phyloP scores from a whole-genome alignment of 495 filamentous ascomycete genomes.

The Aspergillus homomorphus region DNA sequence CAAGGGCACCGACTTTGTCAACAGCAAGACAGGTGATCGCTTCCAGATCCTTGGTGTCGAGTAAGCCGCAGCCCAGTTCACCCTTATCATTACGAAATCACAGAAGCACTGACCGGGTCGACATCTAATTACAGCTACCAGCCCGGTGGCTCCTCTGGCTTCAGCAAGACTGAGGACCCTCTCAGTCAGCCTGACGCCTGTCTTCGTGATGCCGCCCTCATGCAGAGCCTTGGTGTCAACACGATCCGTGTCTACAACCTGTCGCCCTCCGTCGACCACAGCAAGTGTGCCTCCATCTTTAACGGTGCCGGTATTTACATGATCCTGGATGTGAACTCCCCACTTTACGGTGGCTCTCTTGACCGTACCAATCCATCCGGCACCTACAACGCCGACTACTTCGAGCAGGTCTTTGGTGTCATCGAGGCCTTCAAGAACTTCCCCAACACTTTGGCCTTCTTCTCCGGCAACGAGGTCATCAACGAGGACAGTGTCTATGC shows the following conservation, averaged over 20 bases:
- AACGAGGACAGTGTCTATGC: slow-evolving; percentile 53
- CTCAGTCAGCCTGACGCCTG: slow-evolving; percentile 72
- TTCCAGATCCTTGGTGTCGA: slow-evolving; percentile 90
- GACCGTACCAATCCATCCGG: slow-evolving; percentile 63
- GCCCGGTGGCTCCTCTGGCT: slow-evolving; percentile 82
- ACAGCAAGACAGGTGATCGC: slow-evolving; percentile 70
- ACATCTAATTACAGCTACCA: slow-evolving; percentile 61
- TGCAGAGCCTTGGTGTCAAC: slow-evolving; percentile 85
- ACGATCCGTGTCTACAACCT: slow-evolving; percentile 94
- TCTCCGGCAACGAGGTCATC: slow-evolving; percentile 92
- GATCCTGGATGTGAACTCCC: slow-evolving; percentile 83
- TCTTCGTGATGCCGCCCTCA: slow-evolving; percentile 85
- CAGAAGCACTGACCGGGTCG: slow-evolving; percentile 20
- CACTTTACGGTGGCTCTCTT: slow-evolving; percentile 72
- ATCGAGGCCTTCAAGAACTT: slow-evolving; percentile 94
- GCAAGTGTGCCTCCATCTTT: slow-evolving; percentile 87
- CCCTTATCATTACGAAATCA: slow-evolving; percentile 12
- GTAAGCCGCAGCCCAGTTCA: slow-evolving; percentile 32
- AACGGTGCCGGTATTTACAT: slow-evolving; percentile 78
- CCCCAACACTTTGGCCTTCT: slow-evolving; percentile 88
- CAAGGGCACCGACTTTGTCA: slow-evolving; percentile 77
- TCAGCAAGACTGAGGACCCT: slow-evolving; percentile 67
- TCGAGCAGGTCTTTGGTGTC: slow-evolving; percentile 80
- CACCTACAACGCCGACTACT: slow-evolving; percentile 72
- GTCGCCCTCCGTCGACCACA: slow-evolving; percentile 78